Evolutionary conservation across 1,284 basidiomycete genomes (phyloP), one percentile per base, ranked within the genome.

Genomic region (Ganoderma lucidum): DNA sequence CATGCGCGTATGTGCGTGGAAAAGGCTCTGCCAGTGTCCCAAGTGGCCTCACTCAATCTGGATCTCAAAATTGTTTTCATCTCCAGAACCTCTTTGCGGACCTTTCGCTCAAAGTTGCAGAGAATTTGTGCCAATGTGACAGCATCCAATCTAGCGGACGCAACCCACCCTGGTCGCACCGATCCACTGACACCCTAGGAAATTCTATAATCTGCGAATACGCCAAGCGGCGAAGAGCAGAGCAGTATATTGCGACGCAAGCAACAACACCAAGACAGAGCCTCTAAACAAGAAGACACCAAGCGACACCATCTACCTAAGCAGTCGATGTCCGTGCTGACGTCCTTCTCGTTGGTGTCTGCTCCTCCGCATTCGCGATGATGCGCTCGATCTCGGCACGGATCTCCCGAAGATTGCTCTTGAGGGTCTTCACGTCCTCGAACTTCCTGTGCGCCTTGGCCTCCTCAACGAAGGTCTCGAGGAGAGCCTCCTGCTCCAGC

Each of bases 401-500:
- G 67, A 97, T 95, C 81, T 97, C 96, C 60, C 81, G 84, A 62
- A 97, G 80, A 79, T 92, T 96, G 53, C 81, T 78, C 75, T 91
- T 89, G 68, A 97, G 82, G 3, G 90, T 93, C 80, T 91, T 91
- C 23, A 90, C 90, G 78, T 97, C 96, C 80, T 97, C 96, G 73
- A 97, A 96, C 81, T 97, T 97, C 58, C 96, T 85, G 75, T 91
- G 91, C 0, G 89, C 87, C 78, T 90, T 92, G 4, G 95, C 95
- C 77, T 96, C 93, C 73, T 92, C 90, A 4, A 95, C 86, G 76
- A 93, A 95, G 1, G 88, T 85, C 81, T 97, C 95, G 42, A 97
- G 83, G 62, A 96, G 84, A 3, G 93, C 92, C 80, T 97, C 96
- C 80, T 97, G 96, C 80, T 97, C 96, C 10, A 97, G 85, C 23